Evolutionary conservation across 2,329 filamentous ascomycete species (phyloP), one percentile per base, ranked within the genome.

Genomic region (Anisogramma anomala): DNA sequence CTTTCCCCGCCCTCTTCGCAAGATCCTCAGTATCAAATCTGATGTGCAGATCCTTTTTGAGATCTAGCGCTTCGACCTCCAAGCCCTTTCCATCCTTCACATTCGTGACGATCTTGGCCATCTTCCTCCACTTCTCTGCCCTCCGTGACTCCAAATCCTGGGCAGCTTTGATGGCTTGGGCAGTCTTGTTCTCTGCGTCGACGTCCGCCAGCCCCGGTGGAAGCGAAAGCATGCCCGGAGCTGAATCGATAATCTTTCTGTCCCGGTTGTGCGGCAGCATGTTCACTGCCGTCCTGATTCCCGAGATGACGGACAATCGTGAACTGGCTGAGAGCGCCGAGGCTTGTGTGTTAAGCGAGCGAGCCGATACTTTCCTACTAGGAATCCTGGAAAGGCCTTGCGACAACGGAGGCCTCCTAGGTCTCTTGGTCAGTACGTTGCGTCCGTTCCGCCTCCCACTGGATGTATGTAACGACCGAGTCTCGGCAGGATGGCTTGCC

Each of bases 41-140:
- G 28, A 31, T 31, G 28, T 75, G 66, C 7, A 78, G 66, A 65
- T 70, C 55, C 26, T 43, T 46, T 15, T 38, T 41, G 17, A 46
- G 77, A 27, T 76, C 73, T 59, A 95, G 86, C 56, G 96, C 96
- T 38, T 86, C 82, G 52, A 77, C 79, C 47, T 75, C 63, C 62
- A 74, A 77, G 36, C 75, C 76, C 55, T 73, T 66, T 26, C 69
- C 68, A 43, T 70, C 64, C 18, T 56, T 63, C 28, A 67, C 68
- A n/a, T 59, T 63, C 36, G 65, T 71, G 45, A 69, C 57, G 17
- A 75, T 61, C 51, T 69, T 76, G 45, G 77, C 76, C 77, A 81
- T 81, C 52, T 67, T 76, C 39, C 74, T 68, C 77, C 77, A 81
- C 52, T 82, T 82, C 52, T 81, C 77, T 2, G 77, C 67, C 8